Percentiles rank a stretch among this genome's conserved stretches.
Conservation (phyloP, 306 rosid species). For the Crotalaria pallida region DNA sequence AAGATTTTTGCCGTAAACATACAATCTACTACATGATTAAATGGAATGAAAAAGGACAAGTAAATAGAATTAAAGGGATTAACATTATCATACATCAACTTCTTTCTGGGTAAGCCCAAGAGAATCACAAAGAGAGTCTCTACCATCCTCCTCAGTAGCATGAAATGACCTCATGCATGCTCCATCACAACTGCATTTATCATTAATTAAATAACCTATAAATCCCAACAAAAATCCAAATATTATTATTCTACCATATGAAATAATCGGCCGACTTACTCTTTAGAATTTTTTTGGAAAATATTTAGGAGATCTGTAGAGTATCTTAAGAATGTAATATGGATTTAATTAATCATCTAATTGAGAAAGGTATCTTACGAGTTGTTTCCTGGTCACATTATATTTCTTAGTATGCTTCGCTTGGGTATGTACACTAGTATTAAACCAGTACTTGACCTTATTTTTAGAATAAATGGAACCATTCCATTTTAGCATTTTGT, state of each 20-base stretch:
- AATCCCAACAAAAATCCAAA: not conserved
- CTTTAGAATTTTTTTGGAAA: not conserved
- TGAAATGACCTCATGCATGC: constrained; percentile 88
- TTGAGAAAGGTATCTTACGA: not conserved
- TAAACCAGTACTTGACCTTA: not conserved
- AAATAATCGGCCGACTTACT: not conserved
- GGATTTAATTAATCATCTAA: not conserved
- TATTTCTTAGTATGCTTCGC: not conserved
- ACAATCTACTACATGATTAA: constrained; percentile 9
- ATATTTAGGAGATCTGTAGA: not conserved
- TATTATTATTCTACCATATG: not conserved
- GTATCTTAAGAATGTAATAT: not conserved
- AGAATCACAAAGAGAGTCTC: constrained; percentile 49
- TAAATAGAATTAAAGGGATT: not conserved
- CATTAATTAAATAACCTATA: constrained; percentile 5
- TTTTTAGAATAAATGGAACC: not conserved
- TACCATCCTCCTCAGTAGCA: constrained; percentile 53
- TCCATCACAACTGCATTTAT: constrained; percentile 77
- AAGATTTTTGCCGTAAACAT: constrained; percentile 18
- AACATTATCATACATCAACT: constrained; percentile 53
- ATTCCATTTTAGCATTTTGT: not conserved
- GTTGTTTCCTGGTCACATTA: not conserved
- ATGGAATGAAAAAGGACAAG: not conserved
- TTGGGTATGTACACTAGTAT: not conserved
- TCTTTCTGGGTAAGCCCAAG: constrained; percentile 64